These are phyloP conservation scores for Colletotrichum coccodes DNA, from an alignment of 2,329 filamentous ascomycete genomes.

Conservation along the genomic window DNA sequence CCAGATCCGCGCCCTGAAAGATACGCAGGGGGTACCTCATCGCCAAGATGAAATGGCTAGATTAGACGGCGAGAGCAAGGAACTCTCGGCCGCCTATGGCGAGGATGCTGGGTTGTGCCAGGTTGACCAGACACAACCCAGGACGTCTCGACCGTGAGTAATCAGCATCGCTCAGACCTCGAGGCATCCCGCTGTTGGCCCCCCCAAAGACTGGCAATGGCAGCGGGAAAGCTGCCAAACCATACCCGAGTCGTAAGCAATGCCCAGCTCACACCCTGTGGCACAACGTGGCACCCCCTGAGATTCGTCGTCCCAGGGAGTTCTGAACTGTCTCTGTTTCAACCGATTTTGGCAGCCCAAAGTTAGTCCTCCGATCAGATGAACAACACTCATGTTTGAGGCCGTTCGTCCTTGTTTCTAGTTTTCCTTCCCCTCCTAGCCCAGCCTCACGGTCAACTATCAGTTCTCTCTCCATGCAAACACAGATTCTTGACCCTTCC, in stretches of 20 bases:
- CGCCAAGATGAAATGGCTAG: background rate
- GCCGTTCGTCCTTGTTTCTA: background rate
- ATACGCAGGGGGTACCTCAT: background rate
- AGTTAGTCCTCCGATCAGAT: slow-evolving; percentile 6
- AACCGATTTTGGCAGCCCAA: slow-evolving; percentile 4
- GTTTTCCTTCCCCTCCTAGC: background rate
- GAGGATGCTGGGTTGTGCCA: slow-evolving; percentile 1
- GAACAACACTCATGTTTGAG: background rate
- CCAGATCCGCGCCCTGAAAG: background rate
- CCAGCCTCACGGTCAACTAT: background rate
- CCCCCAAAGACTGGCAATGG: background rate
- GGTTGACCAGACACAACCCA: background rate
- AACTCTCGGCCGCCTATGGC: background rate
- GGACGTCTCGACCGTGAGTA: background rate
- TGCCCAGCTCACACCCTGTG: background rate
- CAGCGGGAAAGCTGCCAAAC: background rate
- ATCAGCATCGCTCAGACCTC: background rate
- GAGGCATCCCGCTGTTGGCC: background rate
- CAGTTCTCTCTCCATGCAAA: background rate
- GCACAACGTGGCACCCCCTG: background rate
- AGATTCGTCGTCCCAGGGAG: background rate
- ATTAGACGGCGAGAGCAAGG: background rate
- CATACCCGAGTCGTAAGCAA: background rate
- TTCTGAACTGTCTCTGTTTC: slow-evolving; percentile 3
- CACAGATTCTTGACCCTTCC: background rate